A percentile compares a stretch with the other conserved stretches of the same genome.
These are phyloP conservation scores for Ophiocordyceps camponoti-leonardi DNA, from an alignment of 2,329 filamentous ascomycete genomes.

Conservation along the genomic window DNA sequence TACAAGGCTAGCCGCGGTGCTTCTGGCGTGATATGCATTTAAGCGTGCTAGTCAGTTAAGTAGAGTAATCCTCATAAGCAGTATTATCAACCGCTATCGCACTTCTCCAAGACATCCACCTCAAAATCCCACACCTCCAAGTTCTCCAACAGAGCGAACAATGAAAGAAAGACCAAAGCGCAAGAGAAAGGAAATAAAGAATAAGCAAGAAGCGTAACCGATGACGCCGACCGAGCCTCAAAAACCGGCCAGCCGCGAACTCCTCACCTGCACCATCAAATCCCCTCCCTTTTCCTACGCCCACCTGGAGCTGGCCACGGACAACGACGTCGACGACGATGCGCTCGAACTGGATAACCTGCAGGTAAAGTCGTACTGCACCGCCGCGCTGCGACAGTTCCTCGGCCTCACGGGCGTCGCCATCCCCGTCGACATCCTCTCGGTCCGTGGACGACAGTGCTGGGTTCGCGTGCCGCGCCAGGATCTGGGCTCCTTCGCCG, in stretches of 20 bases:
- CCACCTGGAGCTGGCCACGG: slow-evolving; percentile 30
- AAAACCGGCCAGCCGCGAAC: slow-evolving; percentile 25
- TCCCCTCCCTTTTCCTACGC: slow-evolving; percentile 37
- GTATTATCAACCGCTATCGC: too few species aligned
- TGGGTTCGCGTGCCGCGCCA: slow-evolving; percentile 49
- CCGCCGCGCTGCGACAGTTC: slow-evolving; percentile 46
- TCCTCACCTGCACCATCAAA: slow-evolving; percentile 33
- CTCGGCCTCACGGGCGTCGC: slow-evolving; percentile 51
- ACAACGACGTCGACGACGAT: slow-evolving; percentile 3
- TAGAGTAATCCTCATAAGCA: neutral
- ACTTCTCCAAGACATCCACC: too few species aligned
- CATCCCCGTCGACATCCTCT: slow-evolving; percentile 54
- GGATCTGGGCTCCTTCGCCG: slow-evolving; percentile 42
- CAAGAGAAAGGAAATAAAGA: neutral
- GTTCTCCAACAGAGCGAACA: neutral
- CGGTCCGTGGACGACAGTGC: slow-evolving; percentile 33
- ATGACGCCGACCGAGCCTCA: slow-evolving; percentile 8
- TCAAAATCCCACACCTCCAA: too few species aligned
- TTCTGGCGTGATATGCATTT: too few species aligned
- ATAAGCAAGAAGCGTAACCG: neutral
- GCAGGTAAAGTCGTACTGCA: slow-evolving; percentile 45
- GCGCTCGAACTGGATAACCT: slow-evolving; percentile 35
- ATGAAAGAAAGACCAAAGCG: neutral
- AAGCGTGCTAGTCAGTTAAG: too few species aligned
- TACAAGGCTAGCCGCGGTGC: too few species aligned